These are phyloP conservation scores for Xylaria multiplex DNA, from an alignment of 2,329 filamentous ascomycete genomes.

Conservation along the genomic window DNA sequence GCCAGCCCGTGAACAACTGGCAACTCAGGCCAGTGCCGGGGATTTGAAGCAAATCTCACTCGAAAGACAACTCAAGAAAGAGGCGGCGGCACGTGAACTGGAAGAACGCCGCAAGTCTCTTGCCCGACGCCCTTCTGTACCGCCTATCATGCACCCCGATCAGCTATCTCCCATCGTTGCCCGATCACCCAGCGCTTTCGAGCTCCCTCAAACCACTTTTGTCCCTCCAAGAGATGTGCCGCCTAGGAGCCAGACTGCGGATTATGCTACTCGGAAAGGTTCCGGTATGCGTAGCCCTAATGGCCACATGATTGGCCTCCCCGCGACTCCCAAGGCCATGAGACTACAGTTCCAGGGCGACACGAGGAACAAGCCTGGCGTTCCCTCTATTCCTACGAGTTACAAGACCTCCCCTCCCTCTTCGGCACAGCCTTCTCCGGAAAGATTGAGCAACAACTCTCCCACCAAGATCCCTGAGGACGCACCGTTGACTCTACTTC, in stretches of 20 bases:
- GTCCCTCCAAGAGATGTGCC: constrained; percentile 57
- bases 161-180: constrained; percentile 57
- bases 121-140: constrained; percentile 80
- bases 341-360: constrained; percentile 76
- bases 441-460: constrained; percentile 45
- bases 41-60: constrained; percentile 67
- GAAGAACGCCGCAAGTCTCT: constrained; percentile 88
- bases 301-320: constrained; percentile 76
- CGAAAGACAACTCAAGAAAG: constrained; percentile 74
- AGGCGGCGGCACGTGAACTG: constrained; percentile 82
- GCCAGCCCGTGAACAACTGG: constrained; percentile 34
- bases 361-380: constrained; percentile 62
- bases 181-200: constrained; percentile 51
- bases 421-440: constrained; percentile 52
- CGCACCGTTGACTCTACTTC: constrained; percentile 59
- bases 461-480: constrained; percentile 47
- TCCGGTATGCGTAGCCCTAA: constrained; percentile 59
- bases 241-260: constrained; percentile 72
- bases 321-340: constrained; percentile 92
- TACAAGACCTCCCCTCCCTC: constrained; percentile 58
- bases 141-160: constrained; percentile 79
- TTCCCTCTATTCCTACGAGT: constrained; percentile 62
- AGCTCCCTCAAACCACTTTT: constrained; percentile 57
- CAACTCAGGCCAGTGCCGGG: constrained; percentile 55
- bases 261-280: constrained; percentile 60